Percentiles rank a stretch among this genome's conserved stretches.
Evolutionary conservation across 495 filamentous ascomycete genomes (phyloP).

Genomic region (Podospora bellae-mahoneyi): DNA sequence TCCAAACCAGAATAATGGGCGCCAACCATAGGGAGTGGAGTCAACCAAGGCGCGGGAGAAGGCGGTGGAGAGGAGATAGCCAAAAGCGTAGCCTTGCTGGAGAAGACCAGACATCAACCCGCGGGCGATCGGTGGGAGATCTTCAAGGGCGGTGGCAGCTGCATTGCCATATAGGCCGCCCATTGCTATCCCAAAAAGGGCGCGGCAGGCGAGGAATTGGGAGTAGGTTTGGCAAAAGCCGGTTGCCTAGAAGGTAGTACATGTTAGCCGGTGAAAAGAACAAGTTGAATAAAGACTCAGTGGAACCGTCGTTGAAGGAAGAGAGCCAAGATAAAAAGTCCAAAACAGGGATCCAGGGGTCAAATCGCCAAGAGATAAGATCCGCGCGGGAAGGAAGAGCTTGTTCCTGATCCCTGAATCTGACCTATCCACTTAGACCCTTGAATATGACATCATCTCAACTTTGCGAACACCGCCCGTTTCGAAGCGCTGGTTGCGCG

Average conservation of each 20-base stretch:
- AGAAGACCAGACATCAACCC: slow-evolving; percentile 78
- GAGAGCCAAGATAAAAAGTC: background rate
- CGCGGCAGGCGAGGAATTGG: slow-evolving; percentile 74
- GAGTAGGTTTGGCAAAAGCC: slow-evolving; percentile 75
- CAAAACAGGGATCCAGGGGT: background rate
- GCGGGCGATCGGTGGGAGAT: slow-evolving; percentile 69
- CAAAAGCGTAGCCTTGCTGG: slow-evolving; percentile 88
- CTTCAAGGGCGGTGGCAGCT: slow-evolving; percentile 80
- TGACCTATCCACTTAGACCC: background rate
- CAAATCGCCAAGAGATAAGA: slow-evolving; percentile 7
- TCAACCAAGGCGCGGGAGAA: slow-evolving; percentile 71
- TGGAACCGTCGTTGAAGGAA: too few relatives aligned
- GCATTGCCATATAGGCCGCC: slow-evolving; percentile 86
- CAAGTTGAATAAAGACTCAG: too few relatives aligned
- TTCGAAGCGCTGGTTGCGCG: background rate
- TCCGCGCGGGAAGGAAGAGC: slow-evolving; percentile 16
- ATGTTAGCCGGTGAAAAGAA: slow-evolving; percentile 17
- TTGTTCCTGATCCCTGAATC: background rate
- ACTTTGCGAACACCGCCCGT: background rate
- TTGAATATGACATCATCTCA: background rate
- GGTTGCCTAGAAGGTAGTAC: slow-evolving; percentile 48
- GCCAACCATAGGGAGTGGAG: slow-evolving; percentile 70
- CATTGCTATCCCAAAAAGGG: slow-evolving; percentile 89
- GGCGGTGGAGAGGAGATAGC: slow-evolving; percentile 75
- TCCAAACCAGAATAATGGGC: slow-evolving; percentile 86